These are phyloP conservation scores for Suillus variegatus DNA, from an alignment of 768 basidiomycete genomes.

Conservation along the genomic window DNA sequence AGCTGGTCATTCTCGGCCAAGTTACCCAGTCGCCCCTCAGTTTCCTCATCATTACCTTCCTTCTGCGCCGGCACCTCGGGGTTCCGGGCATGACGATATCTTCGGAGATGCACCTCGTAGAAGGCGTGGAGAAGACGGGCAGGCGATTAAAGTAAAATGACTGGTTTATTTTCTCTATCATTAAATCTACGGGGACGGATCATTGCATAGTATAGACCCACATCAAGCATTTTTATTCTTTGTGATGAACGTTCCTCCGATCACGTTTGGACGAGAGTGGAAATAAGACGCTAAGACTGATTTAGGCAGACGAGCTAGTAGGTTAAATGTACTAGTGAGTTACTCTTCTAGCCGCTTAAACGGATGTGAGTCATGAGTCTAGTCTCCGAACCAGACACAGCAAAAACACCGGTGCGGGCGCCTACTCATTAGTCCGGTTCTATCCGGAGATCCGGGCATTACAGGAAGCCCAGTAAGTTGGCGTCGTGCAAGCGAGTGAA, in stretches of 20 bases:
- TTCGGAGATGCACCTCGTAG: constrained; percentile 48
- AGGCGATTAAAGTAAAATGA: constrained; percentile 56
- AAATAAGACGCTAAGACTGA: constrained; percentile 1
- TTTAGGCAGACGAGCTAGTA: constrained; percentile 1
- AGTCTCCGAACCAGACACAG: background rate
- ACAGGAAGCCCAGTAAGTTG: background rate
- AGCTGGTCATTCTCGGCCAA: constrained; percentile 39
- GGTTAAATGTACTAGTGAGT: constrained; percentile 7
- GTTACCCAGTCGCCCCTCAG: constrained; percentile 43
- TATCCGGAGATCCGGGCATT: background rate
- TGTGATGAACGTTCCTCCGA: constrained; percentile 16
- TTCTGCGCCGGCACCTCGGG: constrained; percentile 51
- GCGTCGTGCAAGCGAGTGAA: background rate
- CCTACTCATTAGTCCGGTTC: background rate
- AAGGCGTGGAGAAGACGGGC: constrained; percentile 58
- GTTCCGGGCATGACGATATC: constrained; percentile 36
- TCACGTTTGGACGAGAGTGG: constrained; percentile 7
- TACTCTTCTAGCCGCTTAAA: background rate
- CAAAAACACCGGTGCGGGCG: background rate
- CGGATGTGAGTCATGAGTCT: background rate
- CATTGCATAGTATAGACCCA: constrained; percentile 20
- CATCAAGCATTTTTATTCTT: constrained; percentile 23
- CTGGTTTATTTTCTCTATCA: constrained; percentile 11
- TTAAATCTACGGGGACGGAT: constrained; percentile 27
- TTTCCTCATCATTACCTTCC: constrained; percentile 54